Base-by-base conservation (phyloP, 352 stramenopile genomes). In the Phytophthora rubi region DNA sequence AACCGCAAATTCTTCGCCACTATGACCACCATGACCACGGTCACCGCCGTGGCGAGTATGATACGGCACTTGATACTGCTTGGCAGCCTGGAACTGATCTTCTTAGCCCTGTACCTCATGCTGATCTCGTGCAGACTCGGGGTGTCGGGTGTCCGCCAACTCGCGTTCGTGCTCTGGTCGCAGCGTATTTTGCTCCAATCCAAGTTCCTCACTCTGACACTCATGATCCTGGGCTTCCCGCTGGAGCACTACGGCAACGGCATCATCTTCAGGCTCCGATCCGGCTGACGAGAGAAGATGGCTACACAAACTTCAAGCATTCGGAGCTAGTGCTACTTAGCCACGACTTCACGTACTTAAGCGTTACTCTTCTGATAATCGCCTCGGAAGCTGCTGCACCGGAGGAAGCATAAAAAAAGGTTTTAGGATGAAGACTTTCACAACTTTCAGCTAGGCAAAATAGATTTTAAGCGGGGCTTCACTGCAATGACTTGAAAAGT, bases 111-210 rank as follows among this genome's bases (percentile, higher is more conserved):
- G 12, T 81, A 79, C 53, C 47, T 79, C n/a, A n/a, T 59, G 6
- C 44, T 71, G 2, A 64, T 81, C 7, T 47, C 35, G 2, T 18
- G 28, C 3, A 13, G 37, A 4, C 53, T 75, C 7, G 26, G 37
- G 0, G 35, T 81, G 0, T 62, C 48, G 0, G 67, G 75, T 0
- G 9, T 59, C 10, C n/a, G 53, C 6, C 67, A 81, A 44, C 68
- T 81, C 16, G 62, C 63, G 9, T 81, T 81, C 35, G 56, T 74
- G 16, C 58, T 81, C 3, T 79, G 67, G 54, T 73, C 70, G 0
- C 75, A 79, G 52, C 60, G 63, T 7, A 47, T 68, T 15, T 49
- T 70, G 15, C 21, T 81, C 15, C 71, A 81, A 33, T 18, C 32
- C 8, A 81, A 79, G 16, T 68, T 70, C 18, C 9, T 75, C 3